phyloP scores from a whole-genome alignment of 768 basidiomycete species.

The Serendipita sp. region DNA sequence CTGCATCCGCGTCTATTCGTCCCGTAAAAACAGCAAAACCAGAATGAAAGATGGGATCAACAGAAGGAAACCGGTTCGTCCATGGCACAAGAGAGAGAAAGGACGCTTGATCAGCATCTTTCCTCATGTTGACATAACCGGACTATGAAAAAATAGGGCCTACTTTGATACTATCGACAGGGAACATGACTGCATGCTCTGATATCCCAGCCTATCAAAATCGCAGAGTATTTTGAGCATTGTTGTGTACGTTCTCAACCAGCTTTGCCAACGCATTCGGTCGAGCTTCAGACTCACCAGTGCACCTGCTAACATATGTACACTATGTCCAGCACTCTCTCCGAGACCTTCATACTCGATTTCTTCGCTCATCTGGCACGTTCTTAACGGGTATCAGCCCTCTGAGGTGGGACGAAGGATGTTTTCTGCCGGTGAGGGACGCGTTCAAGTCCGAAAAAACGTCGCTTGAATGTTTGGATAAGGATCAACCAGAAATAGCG shows the following conservation, averaged over 20 bases:
- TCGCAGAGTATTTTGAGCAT: neutral
- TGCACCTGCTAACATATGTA: conserved; percentile 95
- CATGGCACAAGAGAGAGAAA: neutral
- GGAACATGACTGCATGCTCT: conserved; percentile 98
- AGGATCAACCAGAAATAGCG: neutral
- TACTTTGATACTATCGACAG: conserved; percentile 96
- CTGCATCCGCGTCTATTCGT: conserved; percentile 88
- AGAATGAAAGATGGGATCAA: neutral
- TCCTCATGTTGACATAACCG: neutral
- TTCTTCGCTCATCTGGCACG: conserved; percentile 26
- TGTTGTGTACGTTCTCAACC: neutral
- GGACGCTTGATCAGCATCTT: neutral
- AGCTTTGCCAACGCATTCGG: neutral
- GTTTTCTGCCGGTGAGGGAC: neutral
- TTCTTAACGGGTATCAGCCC: neutral
- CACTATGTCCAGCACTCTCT: conserved; percentile 63
- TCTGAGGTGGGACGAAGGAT: neutral
- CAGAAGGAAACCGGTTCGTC: neutral
- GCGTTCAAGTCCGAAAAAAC: neutral
- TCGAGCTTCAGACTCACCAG: conserved; percentile 40
- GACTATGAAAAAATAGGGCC: conserved; percentile 15
- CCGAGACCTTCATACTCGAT: conserved; percentile 51
- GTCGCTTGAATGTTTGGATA: neutral
- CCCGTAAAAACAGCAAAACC: neutral
- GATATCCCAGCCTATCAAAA: conserved; percentile 82